Base-by-base conservation (phyloP, 2,329 filamentous ascomycete genomes). In the Fonsecaea pedrosoi region DNA sequence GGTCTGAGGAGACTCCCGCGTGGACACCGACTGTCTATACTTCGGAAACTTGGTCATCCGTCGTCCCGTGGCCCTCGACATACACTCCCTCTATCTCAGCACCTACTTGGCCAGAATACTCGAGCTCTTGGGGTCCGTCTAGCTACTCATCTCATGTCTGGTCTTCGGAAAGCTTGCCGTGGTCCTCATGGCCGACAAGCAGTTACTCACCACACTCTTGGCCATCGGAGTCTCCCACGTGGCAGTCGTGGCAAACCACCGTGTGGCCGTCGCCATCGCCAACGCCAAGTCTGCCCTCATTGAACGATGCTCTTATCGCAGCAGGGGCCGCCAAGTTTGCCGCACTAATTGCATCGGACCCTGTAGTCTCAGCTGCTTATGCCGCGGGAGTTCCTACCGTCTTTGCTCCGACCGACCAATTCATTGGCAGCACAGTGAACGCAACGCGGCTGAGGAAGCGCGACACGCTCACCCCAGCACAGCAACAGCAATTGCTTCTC, bases 401-500 rank as follows among this genome's bases (percentile, higher is more conserved):
- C 9, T 61, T 61, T 54, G 58, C 58, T 15, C 58, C 58, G 13
- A 61, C 58, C 10, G 58, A 61, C 34, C 30, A 61, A n/a, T 61
- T 21, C 58, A 21, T 61, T 12, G 48, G 18, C 18, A 53, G 30
- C 40, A 54, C 30, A 1, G 32, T 61, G 9, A 53, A 45, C 30
- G 4, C 15, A 13, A 18, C 58, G 10, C 30, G 58, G 12, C 42
- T 54, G 15, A 37, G 45, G 38, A 61, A 32, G 40, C 58, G 58
- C 18, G 48, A 45, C 7, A 61, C 58, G 6, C 58, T 61, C 45
- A 61, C 58, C 45, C 58, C 58, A 4, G 58, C 42, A 8, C 40
- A 61, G 58, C 58, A 61, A 38, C 58, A 61, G 45, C 58, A 61
- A 32, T 30, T 61, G 30, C 45, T 61, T 6, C 58, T 61, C 15